Percentiles rank a stretch among this genome's conserved stretches.
Evolutionary conservation across 1,139 yeast species (phyloP).

Genomic region (Yamadazyma spencermartinsiae): DNA sequence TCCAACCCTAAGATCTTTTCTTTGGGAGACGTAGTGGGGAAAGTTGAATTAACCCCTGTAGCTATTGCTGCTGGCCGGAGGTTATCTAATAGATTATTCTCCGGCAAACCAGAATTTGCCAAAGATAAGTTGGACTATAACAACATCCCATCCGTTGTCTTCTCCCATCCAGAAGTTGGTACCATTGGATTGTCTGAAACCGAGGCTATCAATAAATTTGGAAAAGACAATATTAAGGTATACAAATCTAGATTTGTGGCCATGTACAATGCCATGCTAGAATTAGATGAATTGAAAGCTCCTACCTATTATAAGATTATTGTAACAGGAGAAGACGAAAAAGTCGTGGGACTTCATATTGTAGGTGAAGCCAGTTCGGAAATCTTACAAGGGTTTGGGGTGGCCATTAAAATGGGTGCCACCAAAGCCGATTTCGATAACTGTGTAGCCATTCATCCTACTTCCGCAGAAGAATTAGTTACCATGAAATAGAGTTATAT

Average conservation of each 20-base stretch:
- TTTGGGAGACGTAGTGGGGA: conserved; percentile 91
- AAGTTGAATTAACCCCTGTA: conserved; percentile 92
- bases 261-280: conserved; percentile 90
- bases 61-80: conserved; percentile 98
- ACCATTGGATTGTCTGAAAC: conserved; percentile 82
- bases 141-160: conserved; percentile 88
- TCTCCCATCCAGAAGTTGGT: conserved; percentile 98
- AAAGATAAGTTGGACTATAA: conserved; percentile 75
- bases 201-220: conserved; percentile 75
- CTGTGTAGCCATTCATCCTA: conserved; percentile 98
- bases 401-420: conserved; percentile 97
- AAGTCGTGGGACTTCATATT: conserved; percentile 91
- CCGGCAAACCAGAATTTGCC: conserved; percentile 69
- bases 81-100: conserved; percentile 82
- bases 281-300: conserved; percentile 64
- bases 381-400: conserved; percentile 97
- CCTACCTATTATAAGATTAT: conserved; percentile 88
- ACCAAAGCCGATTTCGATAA: conserved; percentile 92
- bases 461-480: conserved; percentile 95
- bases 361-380: conserved; percentile 91
- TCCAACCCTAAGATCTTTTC: conserved; percentile 72
- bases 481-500: conserved; percentile 58
- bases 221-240: conserved; percentile 75
- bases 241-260: conserved; percentile 83
- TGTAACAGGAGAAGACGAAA: conserved; percentile 78